Percentiles rank a stretch among this genome's conserved stretches.
Evolutionary conservation across 768 basidiomycete genomes (phyloP).

Genomic region (Mrakia gelida): DNA sequence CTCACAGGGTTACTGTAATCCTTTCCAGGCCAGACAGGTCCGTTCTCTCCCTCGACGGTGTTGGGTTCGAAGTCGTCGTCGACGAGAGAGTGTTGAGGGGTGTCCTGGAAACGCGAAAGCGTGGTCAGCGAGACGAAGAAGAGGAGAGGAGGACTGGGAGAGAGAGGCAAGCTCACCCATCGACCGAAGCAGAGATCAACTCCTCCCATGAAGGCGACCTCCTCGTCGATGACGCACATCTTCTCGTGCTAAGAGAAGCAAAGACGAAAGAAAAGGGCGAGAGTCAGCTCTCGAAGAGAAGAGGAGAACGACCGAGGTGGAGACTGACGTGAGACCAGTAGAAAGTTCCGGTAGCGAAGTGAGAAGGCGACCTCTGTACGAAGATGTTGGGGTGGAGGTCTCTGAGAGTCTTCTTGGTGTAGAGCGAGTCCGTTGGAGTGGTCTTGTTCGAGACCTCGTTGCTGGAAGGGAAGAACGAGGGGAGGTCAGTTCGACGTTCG

Average conservation of each 20-base stretch:
- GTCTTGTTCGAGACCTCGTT: slow-evolving; percentile 93
- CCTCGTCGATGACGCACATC: slow-evolving; percentile 91
- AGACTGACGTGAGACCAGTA: slow-evolving; percentile 92
- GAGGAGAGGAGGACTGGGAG: slow-evolving; percentile 43
- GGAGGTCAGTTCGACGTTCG: slow-evolving; percentile 13
- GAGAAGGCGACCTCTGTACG: slow-evolving; percentile 94
- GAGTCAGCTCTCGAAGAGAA: slow-evolving; percentile 1
- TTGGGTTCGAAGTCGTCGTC: slow-evolving; percentile 66
- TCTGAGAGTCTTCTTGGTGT: slow-evolving; percentile 76
- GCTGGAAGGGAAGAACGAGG: slow-evolving; percentile 47
- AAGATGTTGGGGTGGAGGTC: slow-evolving; percentile 85
- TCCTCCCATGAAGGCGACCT: slow-evolving; percentile 97
- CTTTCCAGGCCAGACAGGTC: slow-evolving; percentile 80
- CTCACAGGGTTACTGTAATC: slow-evolving; percentile 33
- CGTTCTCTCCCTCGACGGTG: slow-evolving; percentile 52
- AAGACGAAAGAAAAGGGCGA: background rate
- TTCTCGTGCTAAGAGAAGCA: slow-evolving; percentile 74
- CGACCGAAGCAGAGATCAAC: slow-evolving; percentile 71
- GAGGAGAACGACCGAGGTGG: background rate
- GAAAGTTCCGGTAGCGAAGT: slow-evolving; percentile 94
- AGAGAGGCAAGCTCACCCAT: slow-evolving; percentile 29
- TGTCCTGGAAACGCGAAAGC: slow-evolving; percentile 56
- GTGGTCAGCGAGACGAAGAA: background rate
- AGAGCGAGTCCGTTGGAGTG: slow-evolving; percentile 90
- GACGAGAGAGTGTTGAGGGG: slow-evolving; percentile 81